Base-by-base conservation (phyloP, 176 grass and related monocot species). In the Zizania latifolia region DNA sequence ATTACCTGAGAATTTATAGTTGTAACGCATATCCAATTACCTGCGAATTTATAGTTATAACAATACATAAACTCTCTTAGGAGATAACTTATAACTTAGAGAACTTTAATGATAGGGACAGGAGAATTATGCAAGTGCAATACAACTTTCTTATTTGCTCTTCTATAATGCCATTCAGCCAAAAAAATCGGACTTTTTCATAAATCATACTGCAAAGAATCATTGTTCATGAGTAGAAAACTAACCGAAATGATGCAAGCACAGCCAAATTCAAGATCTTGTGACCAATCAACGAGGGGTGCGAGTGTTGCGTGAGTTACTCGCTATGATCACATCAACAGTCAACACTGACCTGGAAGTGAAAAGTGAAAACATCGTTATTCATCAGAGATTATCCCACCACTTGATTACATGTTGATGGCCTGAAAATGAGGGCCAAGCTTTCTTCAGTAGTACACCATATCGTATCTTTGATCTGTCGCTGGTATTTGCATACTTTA, bases 401-500 rank as follows among this genome's bases (percentile, higher is more conserved):
- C n/a, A 61, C 19, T 59, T 51, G 74, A 65, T 60, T 70, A 72
- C 59, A 58, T 3, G 74, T 32, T n/a, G 85, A 77, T 82, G 74
- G 1, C 31, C 66, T 65, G 48, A 66, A 81, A 48, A 46, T 26
- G 65, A 71, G 44, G n/a, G 72, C 16, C 59, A 71, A 73, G 68
- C 63, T 66, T 79, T 79, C 41, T 69, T 53, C 16, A 53, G 40
- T 15, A 71, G 71, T 65, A 72, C 39, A 71, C 28, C 43, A 73
- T 76, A 83, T 69, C 19, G 72, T 60, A 60, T 69, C 39, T 76
- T 73, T 60, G 43, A 44, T 36, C 10, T 50, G 72, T 37, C 58
- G 51, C 58, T 77, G 29, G 58, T 82, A 77, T 30, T n/a, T 71
- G 37, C 71, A 82, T 28, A 26, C 65, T 77, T 82, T 78, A 40